Percentiles rank a stretch among this genome's conserved stretches.
phyloP scores from a whole-genome alignment of 352 stramenopile genomes.

The Phytophthora rubi region DNA sequence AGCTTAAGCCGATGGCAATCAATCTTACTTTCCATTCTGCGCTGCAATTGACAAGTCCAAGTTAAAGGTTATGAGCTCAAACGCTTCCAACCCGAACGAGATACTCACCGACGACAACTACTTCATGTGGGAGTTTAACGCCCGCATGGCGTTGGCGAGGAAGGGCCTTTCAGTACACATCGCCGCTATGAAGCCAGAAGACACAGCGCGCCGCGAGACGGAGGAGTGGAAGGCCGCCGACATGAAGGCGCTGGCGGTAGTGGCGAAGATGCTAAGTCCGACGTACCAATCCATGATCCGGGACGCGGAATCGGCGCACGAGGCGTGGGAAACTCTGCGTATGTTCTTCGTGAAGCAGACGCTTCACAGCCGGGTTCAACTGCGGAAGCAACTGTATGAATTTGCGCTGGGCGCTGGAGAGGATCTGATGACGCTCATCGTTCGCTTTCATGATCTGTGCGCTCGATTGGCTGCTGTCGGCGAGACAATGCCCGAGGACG shows the following conservation, averaged over 20 bases:
- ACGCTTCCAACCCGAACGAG: conserved; percentile 2
- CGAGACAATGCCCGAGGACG: conserved; percentile 15
- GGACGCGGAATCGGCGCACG: background rate
- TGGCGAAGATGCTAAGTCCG: conserved; percentile 8
- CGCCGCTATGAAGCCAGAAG: conserved; percentile 11
- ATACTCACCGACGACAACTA: conserved; percentile 12
- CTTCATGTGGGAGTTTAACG: conserved; percentile 25
- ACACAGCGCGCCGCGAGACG: background rate
- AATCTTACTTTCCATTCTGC: conserved; percentile 1
- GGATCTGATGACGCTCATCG: conserved; percentile 22
- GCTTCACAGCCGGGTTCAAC: conserved; percentile 24
- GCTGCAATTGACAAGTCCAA: background rate
- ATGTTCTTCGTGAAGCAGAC: conserved; percentile 32
- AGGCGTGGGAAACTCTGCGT: conserved; percentile 25
- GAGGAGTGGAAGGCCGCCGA: conserved; percentile 19
- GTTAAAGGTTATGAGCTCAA: conserved; percentile 7
- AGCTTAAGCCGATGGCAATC: background rate
- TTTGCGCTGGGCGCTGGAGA: conserved; percentile 11
- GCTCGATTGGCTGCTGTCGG: conserved; percentile 11
- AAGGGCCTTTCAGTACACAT: conserved; percentile 25
- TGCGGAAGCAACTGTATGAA: conserved; percentile 29
- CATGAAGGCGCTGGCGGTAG: conserved; percentile 10
- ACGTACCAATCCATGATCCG: conserved; percentile 25
- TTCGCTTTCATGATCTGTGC: conserved; percentile 33
- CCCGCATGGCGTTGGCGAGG: conserved; percentile 19